Evolutionary conservation across 164 flowering plant genomes (phyloP).

Genomic region (Saururus chinensis): DNA sequence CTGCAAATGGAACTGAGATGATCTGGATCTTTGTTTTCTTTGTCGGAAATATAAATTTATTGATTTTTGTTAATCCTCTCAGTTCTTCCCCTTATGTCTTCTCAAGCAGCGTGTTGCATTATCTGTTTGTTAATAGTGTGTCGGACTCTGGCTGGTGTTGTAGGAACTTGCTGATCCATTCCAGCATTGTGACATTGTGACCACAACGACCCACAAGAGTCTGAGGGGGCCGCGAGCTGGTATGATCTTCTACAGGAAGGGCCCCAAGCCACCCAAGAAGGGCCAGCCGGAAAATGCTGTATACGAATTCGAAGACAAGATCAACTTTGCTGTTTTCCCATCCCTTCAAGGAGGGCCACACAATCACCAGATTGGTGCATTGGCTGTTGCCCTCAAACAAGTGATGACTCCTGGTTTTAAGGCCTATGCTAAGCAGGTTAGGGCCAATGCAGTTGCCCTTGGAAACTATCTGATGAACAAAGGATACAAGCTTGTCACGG

Average conservation of each 20-base stretch:
- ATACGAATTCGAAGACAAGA: conserved; percentile 89
- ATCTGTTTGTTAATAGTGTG: neutral
- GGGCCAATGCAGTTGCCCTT: conserved; percentile 94
- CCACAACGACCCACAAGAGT: conserved; percentile 98
- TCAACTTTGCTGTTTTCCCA: conserved; percentile 98
- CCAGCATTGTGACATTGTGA: conserved; percentile 92
- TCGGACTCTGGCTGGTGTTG: conserved; percentile 2
- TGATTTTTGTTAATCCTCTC: no score
- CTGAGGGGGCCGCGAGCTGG: conserved; percentile 98
- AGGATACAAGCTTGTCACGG: conserved; percentile 88
- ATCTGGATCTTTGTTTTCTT: no score
- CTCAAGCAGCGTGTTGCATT: no score
- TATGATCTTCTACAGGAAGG: conserved; percentile 99
- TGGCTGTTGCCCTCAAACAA: conserved; percentile 97
- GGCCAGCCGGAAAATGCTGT: conserved; percentile 96
- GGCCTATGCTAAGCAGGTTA: conserved; percentile 95
- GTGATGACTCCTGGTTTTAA: conserved; percentile 79
- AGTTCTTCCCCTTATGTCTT: no score
- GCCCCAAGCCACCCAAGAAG: conserved; percentile 96
- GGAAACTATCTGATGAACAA: conserved; percentile 91
- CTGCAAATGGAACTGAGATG: no score
- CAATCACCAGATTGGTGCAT: conserved; percentile 97
- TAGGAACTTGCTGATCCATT: conserved; percentile 98
- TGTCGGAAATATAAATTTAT: no score
- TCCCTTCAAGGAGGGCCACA: conserved; percentile 99